These are phyloP conservation scores for Flaveria linearis DNA, from an alignment of 129 eudicot species.

Conservation along the genomic window DNA sequence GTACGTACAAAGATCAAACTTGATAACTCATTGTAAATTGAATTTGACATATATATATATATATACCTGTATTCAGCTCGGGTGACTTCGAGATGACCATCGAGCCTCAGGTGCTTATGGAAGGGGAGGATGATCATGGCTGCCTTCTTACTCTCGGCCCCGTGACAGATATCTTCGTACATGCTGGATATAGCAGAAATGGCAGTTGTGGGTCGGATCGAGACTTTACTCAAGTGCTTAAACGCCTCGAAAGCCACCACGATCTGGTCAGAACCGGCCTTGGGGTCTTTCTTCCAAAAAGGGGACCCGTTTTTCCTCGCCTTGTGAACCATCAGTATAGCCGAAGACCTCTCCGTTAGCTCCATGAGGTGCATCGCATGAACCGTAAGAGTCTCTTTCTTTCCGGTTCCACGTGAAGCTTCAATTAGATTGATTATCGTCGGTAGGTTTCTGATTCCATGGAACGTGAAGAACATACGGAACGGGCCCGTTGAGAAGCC, in stretches of 20 bases:
- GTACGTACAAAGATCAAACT: not conserved
- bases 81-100: constrained; percentile 77
- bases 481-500: constrained; percentile 40
- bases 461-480: constrained; percentile 69
- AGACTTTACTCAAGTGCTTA: constrained; percentile 70
- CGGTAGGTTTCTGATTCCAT: constrained; percentile 64
- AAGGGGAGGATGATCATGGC: constrained; percentile 75
- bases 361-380: constrained; percentile 98
- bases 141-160: constrained; percentile 61
- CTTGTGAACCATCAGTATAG: constrained; percentile 88
- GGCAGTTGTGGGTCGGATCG: constrained; percentile 74
- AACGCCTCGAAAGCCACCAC: constrained; percentile 82
- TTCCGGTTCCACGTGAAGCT: constrained; percentile 70
- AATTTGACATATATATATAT: not conserved
- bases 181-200: constrained; percentile 68
- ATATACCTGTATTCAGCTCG: constrained; percentile 57
- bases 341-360: constrained; percentile 86
- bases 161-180: constrained; percentile 78
- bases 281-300: constrained; percentile 63
- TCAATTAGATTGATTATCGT: constrained; percentile 65
- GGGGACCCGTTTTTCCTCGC: constrained; percentile 81
- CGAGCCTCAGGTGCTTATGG: constrained; percentile 74
- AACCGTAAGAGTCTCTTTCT: constrained; percentile 59
- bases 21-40: not conserved
- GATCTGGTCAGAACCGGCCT: constrained; percentile 48